phyloP scores from a whole-genome alignment of 352 stramenopile genomes.

The Peronospora destructor region DNA sequence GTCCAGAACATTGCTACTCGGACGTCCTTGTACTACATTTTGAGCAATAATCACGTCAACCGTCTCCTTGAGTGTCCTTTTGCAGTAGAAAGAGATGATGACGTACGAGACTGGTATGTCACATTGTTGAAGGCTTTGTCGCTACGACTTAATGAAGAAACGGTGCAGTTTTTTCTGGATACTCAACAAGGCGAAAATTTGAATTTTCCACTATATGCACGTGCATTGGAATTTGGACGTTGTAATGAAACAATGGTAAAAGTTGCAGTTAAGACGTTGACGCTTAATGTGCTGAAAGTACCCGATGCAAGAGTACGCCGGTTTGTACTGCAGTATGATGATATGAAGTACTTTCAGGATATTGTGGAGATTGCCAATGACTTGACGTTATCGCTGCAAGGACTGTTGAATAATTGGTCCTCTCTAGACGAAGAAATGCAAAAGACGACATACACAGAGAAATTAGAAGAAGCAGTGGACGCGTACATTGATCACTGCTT shows the following conservation, averaged over 20 bases:
- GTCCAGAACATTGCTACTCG: constrained; percentile 86
- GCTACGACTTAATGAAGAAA: constrained; percentile 79
- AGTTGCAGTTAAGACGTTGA: constrained; percentile 82
- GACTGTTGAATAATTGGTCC: constrained; percentile 57
- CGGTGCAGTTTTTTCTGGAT: constrained; percentile 87
- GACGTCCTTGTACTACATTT: constrained; percentile 91
- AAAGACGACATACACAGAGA: constrained; percentile 40
- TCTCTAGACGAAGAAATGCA: constrained; percentile 9
- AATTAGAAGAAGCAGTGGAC: constrained; percentile 72
- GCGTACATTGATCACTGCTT: constrained; percentile 82
- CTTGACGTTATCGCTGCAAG: constrained; percentile 69
- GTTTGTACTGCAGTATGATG: constrained; percentile 68
- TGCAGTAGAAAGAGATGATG: constrained; percentile 57
- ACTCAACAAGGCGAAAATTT: constrained; percentile 24
- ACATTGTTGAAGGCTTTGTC: constrained; percentile 85
- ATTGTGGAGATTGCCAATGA: constrained; percentile 72
- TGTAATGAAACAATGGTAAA: constrained; percentile 82
- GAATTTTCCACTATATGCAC: constrained; percentile 70
- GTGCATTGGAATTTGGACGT: constrained; percentile 60
- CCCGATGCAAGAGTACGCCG: constrained; percentile 64
- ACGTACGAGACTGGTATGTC: constrained; percentile 86
- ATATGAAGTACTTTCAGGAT: constrained; percentile 76
- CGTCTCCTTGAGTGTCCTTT: constrained; percentile 83
- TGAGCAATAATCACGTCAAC: constrained; percentile 95
- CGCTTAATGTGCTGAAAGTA: constrained; percentile 79